Evolutionary conservation across 2,329 filamentous ascomycete genomes (phyloP).

Genomic region (Claviceps digitariae): DNA sequence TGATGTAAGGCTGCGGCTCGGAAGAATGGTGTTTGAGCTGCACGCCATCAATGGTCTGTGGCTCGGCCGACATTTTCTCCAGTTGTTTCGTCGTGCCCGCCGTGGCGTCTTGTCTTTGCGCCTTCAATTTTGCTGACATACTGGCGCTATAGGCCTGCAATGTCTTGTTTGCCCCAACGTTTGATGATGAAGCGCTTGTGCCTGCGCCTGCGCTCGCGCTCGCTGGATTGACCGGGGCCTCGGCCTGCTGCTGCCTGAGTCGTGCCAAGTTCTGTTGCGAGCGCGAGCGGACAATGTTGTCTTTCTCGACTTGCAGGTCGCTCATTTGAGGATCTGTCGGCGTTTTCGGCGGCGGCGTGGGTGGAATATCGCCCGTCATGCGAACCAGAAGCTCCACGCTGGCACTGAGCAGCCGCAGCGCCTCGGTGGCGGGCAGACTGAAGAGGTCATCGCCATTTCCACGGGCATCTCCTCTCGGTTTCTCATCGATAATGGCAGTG

Average conservation of each 20-base stretch:
- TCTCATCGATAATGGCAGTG: constrained; percentile 11
- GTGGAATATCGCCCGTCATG: constrained; percentile 64
- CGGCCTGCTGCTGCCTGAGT: constrained; percentile 29
- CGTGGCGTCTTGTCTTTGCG: constrained; percentile 4
- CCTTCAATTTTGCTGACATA: constrained; percentile 14
- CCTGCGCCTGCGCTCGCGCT: neutral
- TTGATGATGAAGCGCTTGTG: neutral
- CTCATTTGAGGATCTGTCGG: constrained; percentile 53
- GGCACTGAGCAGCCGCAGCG: constrained; percentile 65
- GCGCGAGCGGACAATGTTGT: constrained; percentile 42
- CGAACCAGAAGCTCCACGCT: constrained; percentile 58
- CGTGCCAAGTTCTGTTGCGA: constrained; percentile 39
- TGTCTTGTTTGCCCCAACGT: constrained; percentile 7
- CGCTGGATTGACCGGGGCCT: constrained; percentile 12
- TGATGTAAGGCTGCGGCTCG: constrained; percentile 37
- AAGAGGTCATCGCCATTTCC: constrained; percentile 51
- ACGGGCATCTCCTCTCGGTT: constrained; percentile 10
- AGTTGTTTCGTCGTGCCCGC: neutral
- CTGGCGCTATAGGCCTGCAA: constrained; percentile 16
- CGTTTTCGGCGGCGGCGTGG: constrained; percentile 56
- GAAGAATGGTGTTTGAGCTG: constrained; percentile 26
- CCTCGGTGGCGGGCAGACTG: constrained; percentile 56
- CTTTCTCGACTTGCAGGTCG: constrained; percentile 48
- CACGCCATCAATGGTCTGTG: constrained; percentile 39
- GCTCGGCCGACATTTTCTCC: constrained; percentile 7